Percentiles rank a stretch among this genome's conserved stretches.
Evolutionary conservation across 768 basidiomycete species (phyloP).

Genomic region (Arthromyces matolae): DNA sequence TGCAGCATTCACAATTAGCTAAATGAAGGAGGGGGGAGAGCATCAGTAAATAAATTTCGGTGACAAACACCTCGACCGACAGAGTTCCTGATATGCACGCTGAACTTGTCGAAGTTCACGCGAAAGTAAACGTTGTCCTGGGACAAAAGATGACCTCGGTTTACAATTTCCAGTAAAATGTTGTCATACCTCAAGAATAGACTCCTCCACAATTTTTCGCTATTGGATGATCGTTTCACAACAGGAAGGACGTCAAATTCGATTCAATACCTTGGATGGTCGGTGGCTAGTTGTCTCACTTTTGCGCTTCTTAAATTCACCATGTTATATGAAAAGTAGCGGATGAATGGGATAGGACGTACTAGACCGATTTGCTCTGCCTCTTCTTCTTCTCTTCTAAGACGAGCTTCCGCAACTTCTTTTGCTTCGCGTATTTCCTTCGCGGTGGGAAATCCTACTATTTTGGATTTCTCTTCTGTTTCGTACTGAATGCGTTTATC

Average conservation of each 20-base stretch:
- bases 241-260: too few relatives aligned
- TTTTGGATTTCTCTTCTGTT: slow-evolving; percentile 70
- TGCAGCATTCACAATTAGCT: slow-evolving; percentile 79
- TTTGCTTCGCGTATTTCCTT: slow-evolving; percentile 75
- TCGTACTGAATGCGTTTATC: slow-evolving; percentile 83
- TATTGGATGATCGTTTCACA: slow-evolving; percentile 15
- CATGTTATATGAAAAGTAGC: slow-evolving; percentile 19
- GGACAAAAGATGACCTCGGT: slow-evolving; percentile 7
- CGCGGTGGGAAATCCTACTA: slow-evolving; percentile 73
- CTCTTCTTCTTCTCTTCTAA: slow-evolving; percentile 70
- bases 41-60: slow-evolving; percentile 3
- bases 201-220: slow-evolving; percentile 53
- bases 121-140: slow-evolving; percentile 77
- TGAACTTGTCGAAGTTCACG: slow-evolving; percentile 87
- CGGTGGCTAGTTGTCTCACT: slow-evolving; percentile 46
- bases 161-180: slow-evolving; percentile 6
- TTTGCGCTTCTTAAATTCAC: slow-evolving; percentile 55
- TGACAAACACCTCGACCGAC: slow-evolving; percentile 37
- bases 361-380: slow-evolving; percentile 73
- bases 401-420: slow-evolving; percentile 56
- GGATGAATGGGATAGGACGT: slow-evolving; percentile 24
- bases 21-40: slow-evolving; percentile 12
- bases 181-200: slow-evolving; percentile 62
- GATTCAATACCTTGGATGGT: slow-evolving; percentile 58
- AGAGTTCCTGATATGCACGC: slow-evolving; percentile 82